A percentile compares a stretch with the other conserved stretches of the same genome.
Evolutionary conservation across 352 stramenopile species (phyloP).

Genomic region (Thalassiosira mediterranea): DNA sequence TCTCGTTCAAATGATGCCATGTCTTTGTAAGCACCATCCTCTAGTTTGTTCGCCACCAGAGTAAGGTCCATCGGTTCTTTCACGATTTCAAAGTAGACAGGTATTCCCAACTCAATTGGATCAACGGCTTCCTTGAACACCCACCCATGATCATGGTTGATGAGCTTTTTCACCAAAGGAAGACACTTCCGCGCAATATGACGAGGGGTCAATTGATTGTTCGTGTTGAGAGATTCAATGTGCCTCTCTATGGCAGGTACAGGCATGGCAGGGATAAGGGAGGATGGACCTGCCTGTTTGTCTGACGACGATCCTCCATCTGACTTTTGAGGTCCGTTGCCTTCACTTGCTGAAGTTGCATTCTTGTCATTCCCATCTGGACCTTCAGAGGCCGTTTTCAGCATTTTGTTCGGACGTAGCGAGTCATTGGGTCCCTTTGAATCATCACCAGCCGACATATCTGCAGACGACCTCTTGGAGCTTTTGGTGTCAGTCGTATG

Average conservation of each 20-base stretch:
- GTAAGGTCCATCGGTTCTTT: slow-evolving; percentile 97
- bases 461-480: too few species aligned
- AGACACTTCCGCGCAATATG: slow-evolving; percentile 91
- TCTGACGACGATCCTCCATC: too few species aligned
- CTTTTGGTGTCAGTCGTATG: too few species aligned
- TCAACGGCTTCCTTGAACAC: slow-evolving; percentile 96
- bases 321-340: too few species aligned
- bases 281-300: slow-evolving; percentile 27
- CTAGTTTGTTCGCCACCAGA: slow-evolving; percentile 93
- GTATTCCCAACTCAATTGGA: slow-evolving; percentile 93
- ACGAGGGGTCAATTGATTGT: slow-evolving; percentile 85
- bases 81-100: slow-evolving; percentile 99
- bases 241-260: slow-evolving; percentile 90
- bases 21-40: slow-evolving; percentile 92
- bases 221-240: slow-evolving; percentile 89
- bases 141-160: slow-evolving; percentile 95
- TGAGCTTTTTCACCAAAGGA: slow-evolving; percentile 91
- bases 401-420: too few species aligned
- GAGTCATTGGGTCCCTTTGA: too few species aligned
- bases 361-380: too few species aligned
- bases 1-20: slow-evolving; percentile 86
- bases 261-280: slow-evolving; percentile 82
- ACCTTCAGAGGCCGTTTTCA: too few species aligned
- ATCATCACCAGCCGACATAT: too few species aligned
- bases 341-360: too few species aligned